A percentile compares a stretch with the other conserved stretches of the same genome.
phyloP scores from a whole-genome alignment of 108 stramenopile genomes.

The Conticribra guillardii region DNA sequence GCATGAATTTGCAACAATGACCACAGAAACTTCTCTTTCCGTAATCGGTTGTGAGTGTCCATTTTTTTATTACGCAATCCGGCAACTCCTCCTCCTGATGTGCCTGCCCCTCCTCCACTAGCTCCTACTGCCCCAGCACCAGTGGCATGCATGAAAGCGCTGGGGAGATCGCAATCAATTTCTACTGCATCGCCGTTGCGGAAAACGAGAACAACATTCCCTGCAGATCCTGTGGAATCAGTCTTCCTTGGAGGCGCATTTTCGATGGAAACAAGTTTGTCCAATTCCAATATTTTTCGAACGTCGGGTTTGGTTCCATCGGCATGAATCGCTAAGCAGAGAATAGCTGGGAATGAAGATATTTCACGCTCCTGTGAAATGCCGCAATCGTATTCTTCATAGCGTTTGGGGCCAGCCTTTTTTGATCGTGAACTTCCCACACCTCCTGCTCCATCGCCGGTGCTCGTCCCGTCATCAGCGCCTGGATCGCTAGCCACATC shows the following conservation, averaged over 20 bases:
- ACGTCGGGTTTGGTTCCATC: constrained; percentile 88
- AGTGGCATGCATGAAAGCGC: constrained; percentile 27
- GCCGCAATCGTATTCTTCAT: constrained; percentile 42
- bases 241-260: constrained; percentile 51
- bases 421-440: constrained; percentile 15
- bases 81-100: neutral
- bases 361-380: constrained; percentile 57
- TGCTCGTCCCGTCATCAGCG: constrained; percentile 10
- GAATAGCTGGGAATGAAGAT: constrained; percentile 82
- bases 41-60: constrained; percentile 61
- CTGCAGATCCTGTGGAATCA: constrained; percentile 47
- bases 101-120: constrained; percentile 28
- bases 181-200: constrained; percentile 80
- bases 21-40: constrained; percentile 86
- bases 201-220: constrained; percentile 71
- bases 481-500: neutral
- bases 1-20: constrained; percentile 84
- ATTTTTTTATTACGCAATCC: constrained; percentile 22
- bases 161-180: constrained; percentile 70
- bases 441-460: constrained; percentile 16
- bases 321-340: constrained; percentile 71
- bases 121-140: constrained; percentile 2
- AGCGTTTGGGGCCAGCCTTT: constrained; percentile 6
- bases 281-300: constrained; percentile 76
- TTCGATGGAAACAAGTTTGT: constrained; percentile 80